Evolutionary conservation across 2,329 filamentous ascomycete species (phyloP).

Genomic region (Penicillium decumbens): DNA sequence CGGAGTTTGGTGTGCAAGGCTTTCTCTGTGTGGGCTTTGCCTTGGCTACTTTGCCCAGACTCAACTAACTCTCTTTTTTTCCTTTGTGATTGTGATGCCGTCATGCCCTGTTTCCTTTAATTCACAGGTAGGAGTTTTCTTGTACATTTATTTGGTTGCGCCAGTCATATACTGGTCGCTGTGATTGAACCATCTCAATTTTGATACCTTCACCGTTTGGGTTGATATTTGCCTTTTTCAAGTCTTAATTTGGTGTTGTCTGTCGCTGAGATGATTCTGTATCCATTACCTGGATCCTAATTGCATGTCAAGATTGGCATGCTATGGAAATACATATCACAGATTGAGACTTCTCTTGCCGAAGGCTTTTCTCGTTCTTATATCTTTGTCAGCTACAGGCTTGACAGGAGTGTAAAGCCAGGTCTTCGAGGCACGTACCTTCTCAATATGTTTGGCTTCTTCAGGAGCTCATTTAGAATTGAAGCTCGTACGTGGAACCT

Average conservation of each 20-base stretch:
- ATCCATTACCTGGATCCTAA: not conserved
- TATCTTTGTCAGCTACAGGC: too few species aligned
- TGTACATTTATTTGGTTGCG: conserved; percentile 27
- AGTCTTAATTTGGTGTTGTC: not conserved
- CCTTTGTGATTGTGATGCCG: conserved; percentile 24
- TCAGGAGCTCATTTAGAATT: too few species aligned
- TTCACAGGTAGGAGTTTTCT: conserved; percentile 18
- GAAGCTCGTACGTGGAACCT: too few species aligned
- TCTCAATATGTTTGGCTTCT: too few species aligned
- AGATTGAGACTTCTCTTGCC: too few species aligned
- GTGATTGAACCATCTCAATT: not conserved
- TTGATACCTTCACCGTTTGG: not conserved
- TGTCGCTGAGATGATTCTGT: not conserved
- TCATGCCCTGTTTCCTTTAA: conserved; percentile 25
- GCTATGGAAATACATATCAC: not conserved
- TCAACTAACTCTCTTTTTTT: conserved; percentile 26
- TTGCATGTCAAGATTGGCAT: not conserved
- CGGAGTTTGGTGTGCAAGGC: conserved; percentile 11
- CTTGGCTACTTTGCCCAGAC: conserved; percentile 12
- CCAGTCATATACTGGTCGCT: conserved; percentile 9
- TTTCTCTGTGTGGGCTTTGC: not conserved
- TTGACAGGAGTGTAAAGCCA: too few species aligned
- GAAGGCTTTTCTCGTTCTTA: too few species aligned
- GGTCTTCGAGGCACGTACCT: too few species aligned
- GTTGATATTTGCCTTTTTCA: not conserved